These are phyloP conservation scores for Pythium sp. DNA, from an alignment of 352 stramenopile species.

Conservation along the genomic window DNA sequence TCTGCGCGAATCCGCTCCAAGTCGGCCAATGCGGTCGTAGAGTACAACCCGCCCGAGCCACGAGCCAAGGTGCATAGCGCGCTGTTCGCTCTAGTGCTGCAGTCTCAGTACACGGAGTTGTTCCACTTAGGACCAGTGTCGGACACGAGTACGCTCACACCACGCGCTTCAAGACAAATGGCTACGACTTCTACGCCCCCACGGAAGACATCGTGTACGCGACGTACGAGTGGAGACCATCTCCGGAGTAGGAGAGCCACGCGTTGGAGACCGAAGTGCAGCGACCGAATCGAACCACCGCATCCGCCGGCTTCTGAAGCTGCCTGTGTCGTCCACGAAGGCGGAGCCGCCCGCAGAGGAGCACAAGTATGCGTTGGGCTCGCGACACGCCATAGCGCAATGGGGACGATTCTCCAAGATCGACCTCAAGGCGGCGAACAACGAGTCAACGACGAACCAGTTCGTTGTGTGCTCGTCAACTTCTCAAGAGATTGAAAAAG, in stretches of 20 bases:
- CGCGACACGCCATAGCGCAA: constrained; percentile 38
- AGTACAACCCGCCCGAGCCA: constrained; percentile 76
- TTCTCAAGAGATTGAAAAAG: background rate
- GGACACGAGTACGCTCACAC: constrained; percentile 76
- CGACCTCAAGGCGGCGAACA: constrained; percentile 47
- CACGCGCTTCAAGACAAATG: constrained; percentile 80
- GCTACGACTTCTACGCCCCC: constrained; percentile 86
- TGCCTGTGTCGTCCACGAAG: constrained; percentile 38
- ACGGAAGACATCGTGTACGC: constrained; percentile 60
- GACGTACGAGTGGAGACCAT: constrained; percentile 52
- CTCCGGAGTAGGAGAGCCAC: constrained; percentile 20
- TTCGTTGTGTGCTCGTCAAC: constrained; percentile 60
- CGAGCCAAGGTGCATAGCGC: constrained; percentile 29
- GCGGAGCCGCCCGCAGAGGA: constrained; percentile 32
- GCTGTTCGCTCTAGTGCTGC: constrained; percentile 50
- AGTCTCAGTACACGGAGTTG: constrained; percentile 78
- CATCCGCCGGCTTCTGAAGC: constrained; percentile 58
- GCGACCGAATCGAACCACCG: constrained; percentile 38
- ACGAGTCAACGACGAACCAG: constrained; percentile 86
- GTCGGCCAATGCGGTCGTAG: constrained; percentile 52
- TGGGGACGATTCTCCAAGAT: constrained; percentile 72
- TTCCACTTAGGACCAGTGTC: constrained; percentile 75
- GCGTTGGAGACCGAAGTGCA: constrained; percentile 16
- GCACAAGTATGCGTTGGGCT: constrained; percentile 45
- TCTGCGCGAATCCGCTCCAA: constrained; percentile 81